A percentile compares a stretch with the other conserved stretches of the same genome.
phyloP scores from a whole-genome alignment of 1,284 basidiomycete genomes.

The Moniliophthora roreri region DNA sequence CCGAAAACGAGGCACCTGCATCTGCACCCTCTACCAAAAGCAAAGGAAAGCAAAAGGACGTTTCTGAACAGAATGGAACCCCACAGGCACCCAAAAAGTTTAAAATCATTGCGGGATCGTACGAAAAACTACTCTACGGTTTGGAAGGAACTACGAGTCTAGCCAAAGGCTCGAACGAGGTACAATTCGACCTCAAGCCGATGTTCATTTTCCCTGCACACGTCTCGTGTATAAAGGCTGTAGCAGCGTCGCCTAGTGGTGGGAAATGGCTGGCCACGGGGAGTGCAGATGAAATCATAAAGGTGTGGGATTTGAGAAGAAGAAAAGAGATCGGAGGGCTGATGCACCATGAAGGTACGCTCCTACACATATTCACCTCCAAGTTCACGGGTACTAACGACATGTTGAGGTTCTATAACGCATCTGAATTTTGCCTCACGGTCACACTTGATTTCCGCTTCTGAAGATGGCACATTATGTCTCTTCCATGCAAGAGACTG shows the following conservation, averaged over 20 bases:
- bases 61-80: neutral
- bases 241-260: conserved; percentile 81
- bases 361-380: conserved; percentile 12
- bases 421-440: conserved; percentile 85
- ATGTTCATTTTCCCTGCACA: conserved; percentile 97
- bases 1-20: neutral
- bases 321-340: conserved; percentile 92
- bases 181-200: conserved; percentile 64
- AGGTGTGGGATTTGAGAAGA: conserved; percentile 94
- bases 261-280: conserved; percentile 97
- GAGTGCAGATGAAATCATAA: conserved; percentile 92
- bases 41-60: conserved; percentile 31
- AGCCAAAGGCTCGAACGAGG: conserved; percentile 28
- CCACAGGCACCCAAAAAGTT: conserved; percentile 59
- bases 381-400: neutral
- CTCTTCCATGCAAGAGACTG: conserved; percentile 94
- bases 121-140: conserved; percentile 95
- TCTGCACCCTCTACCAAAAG: conserved; percentile 14
- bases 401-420: conserved; percentile 78
- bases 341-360: conserved; percentile 89
- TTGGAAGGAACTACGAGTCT: conserved; percentile 66
- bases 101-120: conserved; percentile 88
- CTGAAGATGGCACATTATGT: conserved; percentile 87
- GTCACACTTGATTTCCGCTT: conserved; percentile 87
- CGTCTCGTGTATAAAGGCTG: conserved; percentile 88